Percentiles rank a stretch among this genome's conserved stretches.
Conservation (phyloP, 179 eudicot genomes). For the Spergularia azorica region DNA sequence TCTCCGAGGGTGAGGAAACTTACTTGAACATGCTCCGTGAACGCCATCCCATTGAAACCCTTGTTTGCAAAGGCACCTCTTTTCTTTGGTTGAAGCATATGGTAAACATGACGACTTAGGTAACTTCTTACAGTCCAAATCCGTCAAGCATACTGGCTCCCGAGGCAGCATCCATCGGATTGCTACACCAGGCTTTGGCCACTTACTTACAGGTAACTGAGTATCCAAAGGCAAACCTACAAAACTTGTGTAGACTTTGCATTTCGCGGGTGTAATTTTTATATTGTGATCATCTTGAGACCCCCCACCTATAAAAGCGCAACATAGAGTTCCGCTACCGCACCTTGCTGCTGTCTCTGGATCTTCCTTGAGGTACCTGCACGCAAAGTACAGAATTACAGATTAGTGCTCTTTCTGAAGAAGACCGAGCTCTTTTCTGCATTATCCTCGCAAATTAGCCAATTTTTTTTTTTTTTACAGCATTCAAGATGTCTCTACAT, state of each 20-base stretch:
- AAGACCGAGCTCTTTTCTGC: too few relatives aligned
- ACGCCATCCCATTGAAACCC: slow-evolving; percentile 42
- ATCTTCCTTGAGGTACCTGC: slow-evolving; percentile 38
- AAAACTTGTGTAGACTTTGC: slow-evolving; percentile 20
- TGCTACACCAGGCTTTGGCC: slow-evolving; percentile 54
- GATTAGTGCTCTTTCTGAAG: too few relatives aligned
- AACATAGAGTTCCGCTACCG: slow-evolving; percentile 12
- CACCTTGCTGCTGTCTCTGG: slow-evolving; percentile 18
- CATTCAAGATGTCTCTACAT: too few relatives aligned
- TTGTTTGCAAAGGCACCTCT: slow-evolving; percentile 43
- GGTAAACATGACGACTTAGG: slow-evolving; percentile 42
- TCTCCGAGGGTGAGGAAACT: slow-evolving; percentile 3
- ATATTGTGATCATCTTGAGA: slow-evolving; percentile 22
- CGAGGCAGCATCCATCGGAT: slow-evolving; percentile 49
- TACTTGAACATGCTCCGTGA: slow-evolving; percentile 38
- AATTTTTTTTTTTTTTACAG: too few relatives aligned
- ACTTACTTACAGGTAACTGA: slow-evolving; percentile 33
- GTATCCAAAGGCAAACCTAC: slow-evolving; percentile 36
- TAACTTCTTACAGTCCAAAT: slow-evolving; percentile 40
- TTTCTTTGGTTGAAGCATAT: slow-evolving; percentile 2
- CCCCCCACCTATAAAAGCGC: slow-evolving; percentile 28
- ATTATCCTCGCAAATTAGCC: too few relatives aligned
- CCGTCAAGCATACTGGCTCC: slow-evolving; percentile 42
- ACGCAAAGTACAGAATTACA: slow-evolving; percentile 10
- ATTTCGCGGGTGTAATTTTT: slow-evolving; percentile 21